Base-by-base conservation (phyloP, 148 eudicot species). In the Heliamphora exappendiculata region DNA sequence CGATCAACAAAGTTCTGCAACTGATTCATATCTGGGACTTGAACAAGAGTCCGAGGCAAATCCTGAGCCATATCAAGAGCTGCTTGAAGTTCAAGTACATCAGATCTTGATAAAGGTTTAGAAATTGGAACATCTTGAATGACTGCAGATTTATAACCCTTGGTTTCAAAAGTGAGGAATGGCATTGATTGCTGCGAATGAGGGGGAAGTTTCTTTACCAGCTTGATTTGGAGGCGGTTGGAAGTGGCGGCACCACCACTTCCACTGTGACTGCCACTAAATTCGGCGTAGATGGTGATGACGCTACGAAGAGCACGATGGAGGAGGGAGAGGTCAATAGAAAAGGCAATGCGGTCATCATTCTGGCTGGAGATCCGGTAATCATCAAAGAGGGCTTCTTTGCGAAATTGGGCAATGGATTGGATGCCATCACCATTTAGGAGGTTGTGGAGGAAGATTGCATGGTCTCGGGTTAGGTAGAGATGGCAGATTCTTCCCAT, bases 121-220 rank as follows among this genome's bases (percentile, higher is more conserved):
- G 97, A 90, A n/a, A 94, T 87, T 53, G 98, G 98, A 31, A 94
- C 88, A 66, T 94, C 98, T 74, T 94, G 98, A 58, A 94, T 83
- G 42, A 94, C 94, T 37, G 98, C 97, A 74, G 95, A 89, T 41
- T 87, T 87, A 75, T 87, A 84, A 34, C 97, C 96, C 73, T 89
- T 92, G 2, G 96, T 88, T 80, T 94, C 97, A 53, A 94, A 86
- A 0, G 94, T 89, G 73, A 94, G 84, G 74, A 87, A 94, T 0
- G 98, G 97, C 88, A 83, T 82, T 1, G 97, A 84, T 69, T 74
- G 85, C 37, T 84, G 86, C 31, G 87, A 92, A 66, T 89, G 89
- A 3, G 96, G 91, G 14, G 97, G 89, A 0, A 94, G 80, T 57
- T 94, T 94, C 81, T 94, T 94, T 16, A 94, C 97, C 31, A 94